Evolutionary conservation across 495 filamentous ascomycete species (phyloP).

Genomic region (Cercophora newfieldiana): DNA sequence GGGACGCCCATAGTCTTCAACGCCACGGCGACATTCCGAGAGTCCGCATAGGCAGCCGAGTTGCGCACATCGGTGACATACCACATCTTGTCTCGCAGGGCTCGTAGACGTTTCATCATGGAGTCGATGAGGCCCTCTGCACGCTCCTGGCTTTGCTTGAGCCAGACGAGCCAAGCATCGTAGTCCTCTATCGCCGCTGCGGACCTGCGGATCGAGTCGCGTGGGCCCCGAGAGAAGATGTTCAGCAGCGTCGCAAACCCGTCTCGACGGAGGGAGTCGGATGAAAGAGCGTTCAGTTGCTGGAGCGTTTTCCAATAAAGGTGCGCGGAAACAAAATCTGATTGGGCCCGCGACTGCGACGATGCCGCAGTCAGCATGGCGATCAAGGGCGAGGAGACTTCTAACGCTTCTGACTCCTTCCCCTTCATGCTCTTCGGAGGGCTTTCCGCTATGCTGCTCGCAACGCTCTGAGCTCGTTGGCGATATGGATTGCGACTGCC

Average conservation of each 20-base stretch:
- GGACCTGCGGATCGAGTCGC: conserved; percentile 65
- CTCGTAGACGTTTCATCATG: conserved; percentile 66
- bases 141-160: conserved; percentile 70
- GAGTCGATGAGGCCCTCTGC: conserved; percentile 64
- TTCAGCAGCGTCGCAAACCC: conserved; percentile 68
- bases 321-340: conserved; percentile 69
- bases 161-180: conserved; percentile 74
- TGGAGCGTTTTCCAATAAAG: conserved; percentile 68
- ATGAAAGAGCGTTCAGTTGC: conserved; percentile 61
- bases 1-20: conserved; percentile 87
- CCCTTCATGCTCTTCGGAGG: conserved; percentile 32
- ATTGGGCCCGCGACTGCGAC: conserved; percentile 64
- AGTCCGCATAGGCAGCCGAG: conserved; percentile 86
- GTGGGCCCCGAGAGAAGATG: conserved; percentile 67
- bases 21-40: conserved; percentile 80
- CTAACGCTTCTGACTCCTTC: conserved; percentile 34
- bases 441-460: conserved; percentile 35
- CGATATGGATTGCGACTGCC: conserved; percentile 58
- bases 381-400: conserved; percentile 54
- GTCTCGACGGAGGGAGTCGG: conserved; percentile 61
- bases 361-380: conserved; percentile 69
- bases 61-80: conserved; percentile 95
- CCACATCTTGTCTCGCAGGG: conserved; percentile 95
- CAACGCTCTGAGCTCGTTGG: conserved; percentile 40
- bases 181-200: conserved; percentile 69